These are phyloP conservation scores for Fusarium clavum DNA, from an alignment of 2,329 filamentous ascomycete genomes.

Conservation along the genomic window DNA sequence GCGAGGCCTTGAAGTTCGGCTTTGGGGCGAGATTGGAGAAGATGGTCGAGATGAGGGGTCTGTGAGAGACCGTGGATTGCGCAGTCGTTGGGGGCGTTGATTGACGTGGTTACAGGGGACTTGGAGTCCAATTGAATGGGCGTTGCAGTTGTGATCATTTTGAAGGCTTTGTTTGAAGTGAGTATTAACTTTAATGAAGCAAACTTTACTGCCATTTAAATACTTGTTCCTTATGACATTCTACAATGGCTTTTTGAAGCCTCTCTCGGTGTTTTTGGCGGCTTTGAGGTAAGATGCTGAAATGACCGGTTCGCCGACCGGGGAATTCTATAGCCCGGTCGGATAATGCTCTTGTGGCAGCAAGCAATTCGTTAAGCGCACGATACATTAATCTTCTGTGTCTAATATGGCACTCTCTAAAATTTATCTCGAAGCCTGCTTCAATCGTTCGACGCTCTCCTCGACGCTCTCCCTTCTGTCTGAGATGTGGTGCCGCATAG, in stretches of 20 bases:
- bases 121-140: not conserved
- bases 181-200: too few relatives aligned
- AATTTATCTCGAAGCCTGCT: not conserved
- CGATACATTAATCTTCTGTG: not conserved
- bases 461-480: not conserved
- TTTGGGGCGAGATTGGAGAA: constrained; percentile 19
- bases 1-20: constrained; percentile 17
- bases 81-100: constrained; percentile 7
- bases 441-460: not conserved
- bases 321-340: not conserved
- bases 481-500: not conserved
- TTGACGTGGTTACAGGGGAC: not conserved
- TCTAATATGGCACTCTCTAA: too few relatives aligned
- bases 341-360: not conserved
- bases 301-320: constrained; percentile 2
- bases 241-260: not conserved
- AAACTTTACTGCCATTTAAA: rapidly evolving
- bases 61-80: constrained; percentile 3
- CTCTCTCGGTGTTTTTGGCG: not conserved
- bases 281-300: not conserved
- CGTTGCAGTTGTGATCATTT: not conserved
- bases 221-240: too few relatives aligned
- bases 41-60: constrained; percentile 24
- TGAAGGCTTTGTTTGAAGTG: not conserved
- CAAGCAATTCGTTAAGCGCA: not conserved